Evolutionary conservation across 2,329 filamentous ascomycete genomes (phyloP).

Genomic region (Dryadomyces quercus-mongolicae): DNA sequence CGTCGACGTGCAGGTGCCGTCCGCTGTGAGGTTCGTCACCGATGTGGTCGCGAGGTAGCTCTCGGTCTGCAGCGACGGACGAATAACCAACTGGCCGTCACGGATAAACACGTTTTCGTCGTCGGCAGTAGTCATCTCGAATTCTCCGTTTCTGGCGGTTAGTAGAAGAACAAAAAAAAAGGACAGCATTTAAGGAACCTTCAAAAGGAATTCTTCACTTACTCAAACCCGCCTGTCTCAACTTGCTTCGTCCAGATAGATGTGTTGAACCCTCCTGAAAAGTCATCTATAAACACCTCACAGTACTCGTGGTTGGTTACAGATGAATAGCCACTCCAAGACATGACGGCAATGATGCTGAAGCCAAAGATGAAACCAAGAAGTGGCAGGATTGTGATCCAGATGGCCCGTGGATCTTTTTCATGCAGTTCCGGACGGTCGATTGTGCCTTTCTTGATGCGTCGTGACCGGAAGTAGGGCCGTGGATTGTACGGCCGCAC

Average conservation of each 20-base stretch:
- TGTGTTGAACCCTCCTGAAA: conserved; percentile 43
- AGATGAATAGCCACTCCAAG: conserved; percentile 62
- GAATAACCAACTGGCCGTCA: conserved; percentile 59
- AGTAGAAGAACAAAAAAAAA: not conserved
- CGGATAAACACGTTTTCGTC: conserved; percentile 66
- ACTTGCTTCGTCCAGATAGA: conserved; percentile 64
- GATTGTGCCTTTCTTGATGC: conserved; percentile 59
- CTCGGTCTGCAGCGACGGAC: conserved; percentile 63
- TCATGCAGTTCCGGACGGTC: conserved; percentile 66
- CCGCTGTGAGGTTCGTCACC: conserved; percentile 52
- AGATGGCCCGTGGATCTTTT: conserved; percentile 69
- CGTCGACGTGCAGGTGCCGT: conserved; percentile 56
- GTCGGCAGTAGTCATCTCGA: conserved; percentile 59
- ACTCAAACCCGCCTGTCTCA: conserved; percentile 66
- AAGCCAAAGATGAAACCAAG: conserved; percentile 60
- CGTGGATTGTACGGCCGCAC: conserved; percentile 17
- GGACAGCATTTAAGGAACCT: no score
- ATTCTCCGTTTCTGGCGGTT: conserved; percentile 55
- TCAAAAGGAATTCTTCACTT: no score
- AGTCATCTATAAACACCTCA: conserved; percentile 54
- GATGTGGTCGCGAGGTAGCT: conserved; percentile 52
- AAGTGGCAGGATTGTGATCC: conserved; percentile 70
- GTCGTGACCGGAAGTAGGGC: conserved; percentile 63
- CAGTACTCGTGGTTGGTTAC: conserved; percentile 69
- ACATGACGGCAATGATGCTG: conserved; percentile 53